Evolutionary conservation across 805 yeast genomes (phyloP), one percentile per base, ranked within the genome.

Genomic region (Monosporozyma solicola): DNA sequence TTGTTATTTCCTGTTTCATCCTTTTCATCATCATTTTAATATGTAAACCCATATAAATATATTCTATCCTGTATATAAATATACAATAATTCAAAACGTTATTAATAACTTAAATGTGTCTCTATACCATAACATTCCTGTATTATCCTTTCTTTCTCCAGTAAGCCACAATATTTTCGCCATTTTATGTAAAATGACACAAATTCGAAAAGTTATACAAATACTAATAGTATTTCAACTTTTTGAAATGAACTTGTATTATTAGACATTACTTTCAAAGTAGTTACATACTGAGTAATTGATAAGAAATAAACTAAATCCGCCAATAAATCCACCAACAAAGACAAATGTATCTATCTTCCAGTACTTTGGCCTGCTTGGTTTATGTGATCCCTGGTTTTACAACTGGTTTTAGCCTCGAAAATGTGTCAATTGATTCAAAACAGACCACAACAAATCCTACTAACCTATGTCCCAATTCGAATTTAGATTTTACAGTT

Each of bases 1-100:
- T 27, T 27, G 7, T 27, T 27, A 27, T 27, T 32, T 3, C 10
- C 15, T 20, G 35, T 32, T n/a, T 47, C 16, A 29, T 33, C 41
- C 20, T 32, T 25, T 33, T 31, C 24, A 35, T 43, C 39, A 44
- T 22, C 15, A 20, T 24, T 11, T 24, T 8, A n/a, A 45, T n/a
- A 44, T 8, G 33, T 13, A 16, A 24, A 44, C 10, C 22, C 47
- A 27, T 44, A 25, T 44, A 27, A n/a, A 44, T 44, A 44, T 44
- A 15, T 25, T 29, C 22, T 32, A 44, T 37, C 52, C 43, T 50
- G 52, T 50, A 50, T 39, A 50, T 50, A 50, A 15, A 25, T 44
- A 50, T 45, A 45, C 49, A 29, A 5, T 24, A 43, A 43, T 43
- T 4, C 16, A 24, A 20, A 43, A 20, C 11, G 11, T 20, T 20